phyloP scores from a whole-genome alignment of 257 asterid genomes.

The Salvia miltiorrhiza region DNA sequence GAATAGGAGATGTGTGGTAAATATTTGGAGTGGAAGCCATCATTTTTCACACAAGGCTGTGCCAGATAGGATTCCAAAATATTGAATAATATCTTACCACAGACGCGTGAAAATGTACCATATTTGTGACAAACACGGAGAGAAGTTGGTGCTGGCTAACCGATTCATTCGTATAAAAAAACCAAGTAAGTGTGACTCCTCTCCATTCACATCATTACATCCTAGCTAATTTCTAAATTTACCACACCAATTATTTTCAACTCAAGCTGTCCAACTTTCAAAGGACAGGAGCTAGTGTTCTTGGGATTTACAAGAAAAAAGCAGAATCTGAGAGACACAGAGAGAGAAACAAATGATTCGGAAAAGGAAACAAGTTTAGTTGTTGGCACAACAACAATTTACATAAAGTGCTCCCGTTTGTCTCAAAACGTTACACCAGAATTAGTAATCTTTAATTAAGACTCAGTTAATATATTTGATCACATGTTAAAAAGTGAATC shows the following conservation, averaged over 20 bases:
- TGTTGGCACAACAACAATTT: constrained; percentile 33
- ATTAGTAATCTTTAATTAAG: constrained; percentile 23
- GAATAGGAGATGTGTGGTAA: too few relatives aligned
- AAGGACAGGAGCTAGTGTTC: constrained; percentile 25
- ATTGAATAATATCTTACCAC: neutral
- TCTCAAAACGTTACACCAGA: constrained; percentile 25
- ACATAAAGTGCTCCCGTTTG: constrained; percentile 32
- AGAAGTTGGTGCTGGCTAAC: neutral
- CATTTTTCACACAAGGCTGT: too few relatives aligned
- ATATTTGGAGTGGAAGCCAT: too few relatives aligned
- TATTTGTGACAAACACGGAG: neutral
- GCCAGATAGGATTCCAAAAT: too few relatives aligned
- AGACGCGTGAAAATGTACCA: neutral
- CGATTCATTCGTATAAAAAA: neutral
- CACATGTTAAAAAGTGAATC: constrained; percentile 12
- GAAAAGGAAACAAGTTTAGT: neutral
- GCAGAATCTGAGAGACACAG: neutral
- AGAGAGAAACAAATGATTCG: neutral
- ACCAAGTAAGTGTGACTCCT: neutral
- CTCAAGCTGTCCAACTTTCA: constrained; percentile 19
- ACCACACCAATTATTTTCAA: neutral
- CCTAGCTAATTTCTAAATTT: too few relatives aligned
- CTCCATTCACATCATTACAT: too few relatives aligned
- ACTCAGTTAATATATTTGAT: too few relatives aligned
- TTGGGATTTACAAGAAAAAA: constrained; percentile 23